These are phyloP conservation scores for Diaporthe batatas DNA, from an alignment of 2,329 filamentous ascomycete genomes.

Conservation along the genomic window DNA sequence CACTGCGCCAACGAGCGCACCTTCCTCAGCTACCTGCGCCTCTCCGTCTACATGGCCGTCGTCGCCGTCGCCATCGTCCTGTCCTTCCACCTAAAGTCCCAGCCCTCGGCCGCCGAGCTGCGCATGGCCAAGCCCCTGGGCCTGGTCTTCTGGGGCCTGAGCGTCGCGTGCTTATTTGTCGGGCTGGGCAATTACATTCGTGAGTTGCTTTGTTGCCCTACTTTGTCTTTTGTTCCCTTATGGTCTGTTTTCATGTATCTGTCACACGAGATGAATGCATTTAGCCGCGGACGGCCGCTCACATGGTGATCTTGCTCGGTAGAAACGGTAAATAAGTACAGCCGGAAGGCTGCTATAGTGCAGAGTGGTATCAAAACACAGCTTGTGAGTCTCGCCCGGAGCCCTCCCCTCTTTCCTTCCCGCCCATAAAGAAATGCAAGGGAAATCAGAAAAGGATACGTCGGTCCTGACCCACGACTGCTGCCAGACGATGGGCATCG, in stretches of 20 bases:
- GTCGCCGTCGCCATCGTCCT: constrained; percentile 91
- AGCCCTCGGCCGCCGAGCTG: constrained; percentile 78
- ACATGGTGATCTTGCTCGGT: neutral
- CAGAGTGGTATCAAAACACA: constrained; percentile 96
- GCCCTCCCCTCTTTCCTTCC: neutral
- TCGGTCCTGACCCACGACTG: neutral
- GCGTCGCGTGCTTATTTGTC: constrained; percentile 79
- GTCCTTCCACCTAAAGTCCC: constrained; percentile 88
- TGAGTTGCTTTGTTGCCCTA: constrained; percentile 52
- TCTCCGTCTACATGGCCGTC: constrained; percentile 91
- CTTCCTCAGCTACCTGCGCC: constrained; percentile 91
- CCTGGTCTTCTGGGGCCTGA: constrained; percentile 87
- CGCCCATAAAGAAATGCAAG: neutral
- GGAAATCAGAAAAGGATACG: neutral
- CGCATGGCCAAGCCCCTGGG: constrained; percentile 87
- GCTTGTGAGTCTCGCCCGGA: constrained; percentile 62
- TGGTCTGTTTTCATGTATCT: neutral
- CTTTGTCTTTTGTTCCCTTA: neutral
- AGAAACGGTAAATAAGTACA: constrained; percentile 84
- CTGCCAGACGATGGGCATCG: constrained; percentile 69
- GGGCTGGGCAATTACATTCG: constrained; percentile 91
- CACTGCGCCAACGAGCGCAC: constrained; percentile 85
- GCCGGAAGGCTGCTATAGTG: constrained; percentile 82
- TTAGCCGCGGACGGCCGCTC: neutral
- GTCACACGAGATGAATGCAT: neutral